Evolutionary conservation across 331 rosid genomes (phyloP).

Genomic region (Arachis monticola): DNA sequence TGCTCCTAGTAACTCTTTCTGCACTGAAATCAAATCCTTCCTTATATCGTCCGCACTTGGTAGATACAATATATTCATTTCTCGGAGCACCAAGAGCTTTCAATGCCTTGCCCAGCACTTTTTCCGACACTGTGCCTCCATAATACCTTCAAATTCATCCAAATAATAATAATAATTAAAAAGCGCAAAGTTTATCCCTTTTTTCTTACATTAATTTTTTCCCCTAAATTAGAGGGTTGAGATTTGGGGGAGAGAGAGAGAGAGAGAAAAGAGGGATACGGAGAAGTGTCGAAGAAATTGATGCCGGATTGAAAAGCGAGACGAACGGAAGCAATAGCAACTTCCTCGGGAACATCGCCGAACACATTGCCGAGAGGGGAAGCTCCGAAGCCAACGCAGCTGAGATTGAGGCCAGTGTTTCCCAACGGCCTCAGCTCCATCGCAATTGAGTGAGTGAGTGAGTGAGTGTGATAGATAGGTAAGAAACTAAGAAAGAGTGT

Average conservation of each 20-base stretch:
- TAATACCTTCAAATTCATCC: conserved; percentile 55
- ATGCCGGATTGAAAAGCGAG: conserved; percentile 80
- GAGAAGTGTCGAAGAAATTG: conserved; percentile 95
- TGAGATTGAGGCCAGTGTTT: conserved; percentile 80
- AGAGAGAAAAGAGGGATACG: conserved; percentile 43
- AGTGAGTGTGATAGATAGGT: no score
- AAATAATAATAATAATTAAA: background rate
- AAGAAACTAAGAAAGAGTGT: background rate
- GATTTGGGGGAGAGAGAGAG: background rate
- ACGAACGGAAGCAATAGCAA: conserved; percentile 75
- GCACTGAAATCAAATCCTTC: conserved; percentile 95
- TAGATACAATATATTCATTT: conserved; percentile 76
- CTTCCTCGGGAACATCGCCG: conserved; percentile 72
- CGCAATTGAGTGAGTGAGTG: background rate
- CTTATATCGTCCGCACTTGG: conserved; percentile 84
- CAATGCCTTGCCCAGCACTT: conserved; percentile 72
- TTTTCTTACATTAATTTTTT: no score
- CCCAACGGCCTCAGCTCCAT: conserved; percentile 76
- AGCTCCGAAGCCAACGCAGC: conserved; percentile 89
- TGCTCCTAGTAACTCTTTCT: conserved; percentile 77
- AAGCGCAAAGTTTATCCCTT: background rate
- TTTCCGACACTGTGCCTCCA: conserved; percentile 86
- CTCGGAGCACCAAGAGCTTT: conserved; percentile 77
- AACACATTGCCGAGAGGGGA: conserved; percentile 93
- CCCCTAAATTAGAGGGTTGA: background rate